Evolutionary conservation across 257 asterid species (phyloP).

Genomic region (Nicotiana knightiana): DNA sequence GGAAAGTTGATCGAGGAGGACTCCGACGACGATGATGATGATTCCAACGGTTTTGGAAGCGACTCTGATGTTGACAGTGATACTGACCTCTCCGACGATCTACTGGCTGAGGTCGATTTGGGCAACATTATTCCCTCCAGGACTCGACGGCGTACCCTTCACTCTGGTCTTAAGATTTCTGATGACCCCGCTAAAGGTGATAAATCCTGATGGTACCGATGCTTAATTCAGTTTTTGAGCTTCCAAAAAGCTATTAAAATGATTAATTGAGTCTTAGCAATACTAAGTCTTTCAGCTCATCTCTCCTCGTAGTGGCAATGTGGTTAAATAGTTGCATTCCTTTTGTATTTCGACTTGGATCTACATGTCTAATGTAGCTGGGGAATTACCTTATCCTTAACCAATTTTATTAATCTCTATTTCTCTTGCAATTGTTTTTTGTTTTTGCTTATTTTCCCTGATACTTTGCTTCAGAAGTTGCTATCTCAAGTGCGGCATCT

Average conservation of each 20-base stretch:
- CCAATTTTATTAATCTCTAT: neutral
- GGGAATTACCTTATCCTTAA: neutral
- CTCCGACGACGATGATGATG: slow-evolving; percentile 13
- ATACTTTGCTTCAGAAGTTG: neutral
- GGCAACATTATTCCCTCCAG: slow-evolving; percentile 40
- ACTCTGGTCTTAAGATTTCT: slow-evolving; percentile 22
- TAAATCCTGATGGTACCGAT: neutral
- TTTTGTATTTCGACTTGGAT: neutral
- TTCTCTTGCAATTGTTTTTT: neutral
- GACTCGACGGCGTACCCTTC: slow-evolving; percentile 26
- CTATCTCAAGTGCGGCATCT: neutral
- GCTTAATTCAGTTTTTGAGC: slow-evolving; percentile 8
- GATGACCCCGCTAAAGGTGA: slow-evolving; percentile 5
- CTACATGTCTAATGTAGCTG: neutral
- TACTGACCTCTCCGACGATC: slow-evolving; percentile 33
- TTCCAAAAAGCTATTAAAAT: too few relatives aligned
- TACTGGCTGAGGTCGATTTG: slow-evolving; percentile 36
- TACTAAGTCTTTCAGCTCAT: neutral
- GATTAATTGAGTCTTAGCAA: too few relatives aligned
- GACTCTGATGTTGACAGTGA: slow-evolving; percentile 27
- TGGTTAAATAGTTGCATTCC: neutral
- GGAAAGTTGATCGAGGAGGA: slow-evolving; percentile 37
- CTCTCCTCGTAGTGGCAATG: neutral
- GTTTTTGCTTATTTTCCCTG: neutral
- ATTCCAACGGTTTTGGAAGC: slow-evolving; percentile 21